phyloP scores from a whole-genome alignment of 129 eudicot species.

The Chrysanthemum seticuspe region DNA sequence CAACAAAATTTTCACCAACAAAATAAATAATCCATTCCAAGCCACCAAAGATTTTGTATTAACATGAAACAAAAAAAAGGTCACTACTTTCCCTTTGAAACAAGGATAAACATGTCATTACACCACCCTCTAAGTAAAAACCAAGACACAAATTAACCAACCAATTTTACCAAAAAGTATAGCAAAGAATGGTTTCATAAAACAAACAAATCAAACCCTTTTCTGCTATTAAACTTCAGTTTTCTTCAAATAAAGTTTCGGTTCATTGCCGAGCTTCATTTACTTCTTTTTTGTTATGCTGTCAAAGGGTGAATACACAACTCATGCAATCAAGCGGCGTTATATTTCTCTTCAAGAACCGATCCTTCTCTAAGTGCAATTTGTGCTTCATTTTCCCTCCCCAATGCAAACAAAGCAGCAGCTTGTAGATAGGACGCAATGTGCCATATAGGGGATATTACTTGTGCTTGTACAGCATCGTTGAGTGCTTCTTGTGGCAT shows the following conservation, averaged over 20 bases:
- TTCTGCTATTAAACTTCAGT: neutral
- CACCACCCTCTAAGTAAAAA: conserved; percentile 35
- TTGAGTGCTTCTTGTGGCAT: conserved; percentile 81
- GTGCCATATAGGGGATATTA: conserved; percentile 87
- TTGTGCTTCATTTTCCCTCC: conserved; percentile 87
- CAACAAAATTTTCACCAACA: conserved; percentile 15
- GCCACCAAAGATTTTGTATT: conserved; percentile 40
- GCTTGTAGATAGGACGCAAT: conserved; percentile 90
- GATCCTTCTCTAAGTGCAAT: conserved; percentile 86
- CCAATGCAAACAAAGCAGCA: conserved; percentile 69
- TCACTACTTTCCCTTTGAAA: conserved; percentile 24
- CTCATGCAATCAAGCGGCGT: conserved; percentile 22
- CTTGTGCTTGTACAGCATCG: conserved; percentile 95
- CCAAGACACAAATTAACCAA: conserved; percentile 16
- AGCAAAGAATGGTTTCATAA: conserved; percentile 34
- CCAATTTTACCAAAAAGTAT: conserved; percentile 30
- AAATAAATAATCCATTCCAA: conserved; percentile 27
- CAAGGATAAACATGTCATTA: conserved; percentile 41
- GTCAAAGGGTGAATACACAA: conserved; percentile 8
- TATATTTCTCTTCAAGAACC: conserved; percentile 75
- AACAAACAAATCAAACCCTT: conserved; percentile 29
- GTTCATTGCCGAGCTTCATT: neutral
- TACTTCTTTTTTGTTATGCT: conserved; percentile 6
- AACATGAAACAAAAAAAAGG: conserved; percentile 30
- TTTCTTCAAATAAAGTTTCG: neutral